Evolutionary conservation across 2,329 filamentous ascomycete species (phyloP), one percentile per base, ranked within the genome.

Genomic region (Cladosporium austrohemisphaericum): DNA sequence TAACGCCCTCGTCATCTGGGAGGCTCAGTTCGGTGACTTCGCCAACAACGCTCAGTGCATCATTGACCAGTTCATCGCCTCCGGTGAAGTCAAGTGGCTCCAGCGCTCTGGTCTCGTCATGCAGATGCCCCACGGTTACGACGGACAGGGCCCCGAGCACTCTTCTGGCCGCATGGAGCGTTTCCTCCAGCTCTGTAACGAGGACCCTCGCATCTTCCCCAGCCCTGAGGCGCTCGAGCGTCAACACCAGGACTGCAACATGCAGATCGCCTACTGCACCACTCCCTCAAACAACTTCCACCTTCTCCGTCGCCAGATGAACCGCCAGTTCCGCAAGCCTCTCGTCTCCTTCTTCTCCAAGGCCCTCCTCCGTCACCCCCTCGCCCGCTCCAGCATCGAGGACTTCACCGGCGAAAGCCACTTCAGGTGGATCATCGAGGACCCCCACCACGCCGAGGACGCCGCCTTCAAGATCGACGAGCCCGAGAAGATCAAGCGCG

Each of bases 41-140:
- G 93, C 93, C 78, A 98, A 98, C 80, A 98, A 96, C 66, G 92
- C 93, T 35, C 93, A 98, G 74, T 95, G 90, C 70, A 94, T 98
- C 71, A 94, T 98, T 65, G 93, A 98, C 70, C 93, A 98, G 73
- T 98, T 98, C 74, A 85, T 98, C 62, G 92, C 93, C 43, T 96
- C 93, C 55, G 93, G 93, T 67, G 93, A 98, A 75, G 85, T 88
- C 57, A 98, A 98, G 76, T 98, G 93, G 93, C 86, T 97, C 73
- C 93, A 98, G 77, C 86, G 93, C 71, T 95, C 91, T 48, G 93
- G 93, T 65, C 83, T 98, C 16, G 89, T 98, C 61, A 86, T 97
- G 80, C 96, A 90, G 55, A 80, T 98, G 50, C 93, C 93, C 48
- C 93, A 98, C 73, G 93, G 93, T 62, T 98, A 97, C 69, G 93